Conservation (phyloP, 371 early-diverging fungal genomes). For the Paraphysoderma sedebokerense region DNA sequence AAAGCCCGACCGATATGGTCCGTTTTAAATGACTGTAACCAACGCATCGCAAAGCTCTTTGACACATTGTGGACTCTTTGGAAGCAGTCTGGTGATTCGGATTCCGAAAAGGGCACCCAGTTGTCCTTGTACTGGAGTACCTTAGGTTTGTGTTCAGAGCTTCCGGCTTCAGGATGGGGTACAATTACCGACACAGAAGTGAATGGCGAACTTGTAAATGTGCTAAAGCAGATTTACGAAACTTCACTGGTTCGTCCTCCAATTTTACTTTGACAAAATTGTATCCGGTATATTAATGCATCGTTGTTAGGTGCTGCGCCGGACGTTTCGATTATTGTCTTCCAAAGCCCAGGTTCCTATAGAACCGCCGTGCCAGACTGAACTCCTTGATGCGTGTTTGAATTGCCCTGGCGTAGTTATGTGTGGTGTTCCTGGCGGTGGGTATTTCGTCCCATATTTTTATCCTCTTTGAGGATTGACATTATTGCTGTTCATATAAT, state of each 20-base stretch:
- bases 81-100: background rate
- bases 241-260: no score
- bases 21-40: conserved; percentile 31
- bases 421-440: conserved; percentile 89
- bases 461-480: background rate
- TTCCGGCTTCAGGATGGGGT: background rate
- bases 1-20: conserved; percentile 38
- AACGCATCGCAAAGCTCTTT: conserved; percentile 19
- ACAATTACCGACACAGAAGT: background rate
- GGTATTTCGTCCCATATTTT: background rate
- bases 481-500: background rate
- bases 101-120: background rate
- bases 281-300: background rate
- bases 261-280: no score
- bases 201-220: background rate
- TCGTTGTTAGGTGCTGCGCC: conserved; percentile 24
- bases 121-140: no score
- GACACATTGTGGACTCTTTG: conserved; percentile 9
- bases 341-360: conserved; percentile 56
- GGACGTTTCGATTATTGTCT: conserved; percentile 52
- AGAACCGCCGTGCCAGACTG: conserved; percentile 75
- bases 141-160: no score
- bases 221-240: background rate
- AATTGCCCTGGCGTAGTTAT: conserved; percentile 57
- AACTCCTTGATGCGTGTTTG: conserved; percentile 58